phyloP scores from a whole-genome alignment of 1,284 basidiomycete species.

The Trichosporon sp. region DNA sequence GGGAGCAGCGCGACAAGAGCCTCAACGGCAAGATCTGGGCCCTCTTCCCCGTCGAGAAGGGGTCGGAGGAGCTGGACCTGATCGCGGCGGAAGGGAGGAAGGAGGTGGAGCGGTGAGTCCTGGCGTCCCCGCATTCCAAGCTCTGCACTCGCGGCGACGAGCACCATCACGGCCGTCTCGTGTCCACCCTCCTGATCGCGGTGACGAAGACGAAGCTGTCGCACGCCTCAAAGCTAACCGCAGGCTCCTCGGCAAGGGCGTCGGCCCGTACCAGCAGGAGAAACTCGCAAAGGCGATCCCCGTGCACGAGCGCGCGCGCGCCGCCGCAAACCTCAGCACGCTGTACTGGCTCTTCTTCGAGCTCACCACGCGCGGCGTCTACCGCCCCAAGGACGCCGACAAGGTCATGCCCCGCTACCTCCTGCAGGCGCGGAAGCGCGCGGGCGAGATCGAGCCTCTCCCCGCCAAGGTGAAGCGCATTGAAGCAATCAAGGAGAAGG shows the following conservation, averaged over 20 bases:
- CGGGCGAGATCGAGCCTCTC: background rate
- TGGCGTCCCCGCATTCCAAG: no score
- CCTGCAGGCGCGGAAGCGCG: background rate
- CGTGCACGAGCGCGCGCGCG: background rate
- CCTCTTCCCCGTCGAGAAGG: background rate
- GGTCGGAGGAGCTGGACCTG: background rate
- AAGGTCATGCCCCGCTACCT: background rate
- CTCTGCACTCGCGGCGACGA: no score
- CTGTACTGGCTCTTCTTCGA: background rate
- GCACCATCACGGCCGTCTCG: no score
- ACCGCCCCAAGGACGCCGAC: background rate
- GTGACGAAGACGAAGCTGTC: no score
- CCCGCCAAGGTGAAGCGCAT: background rate
- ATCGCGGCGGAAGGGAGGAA: background rate
- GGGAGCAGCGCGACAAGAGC: background rate
- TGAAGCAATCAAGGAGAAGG: background rate
- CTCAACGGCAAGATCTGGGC: background rate
- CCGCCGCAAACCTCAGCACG: background rate
- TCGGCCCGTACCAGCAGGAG: background rate
- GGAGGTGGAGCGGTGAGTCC: background rate
- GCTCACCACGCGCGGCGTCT: background rate
- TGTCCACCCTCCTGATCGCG: no score
- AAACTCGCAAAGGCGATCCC: background rate
- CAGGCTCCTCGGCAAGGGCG: background rate
- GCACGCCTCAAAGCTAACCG: background rate